Evolutionary conservation across 2,329 filamentous ascomycete species (phyloP).

Genomic region (Penicillium sclerotigenum): DNA sequence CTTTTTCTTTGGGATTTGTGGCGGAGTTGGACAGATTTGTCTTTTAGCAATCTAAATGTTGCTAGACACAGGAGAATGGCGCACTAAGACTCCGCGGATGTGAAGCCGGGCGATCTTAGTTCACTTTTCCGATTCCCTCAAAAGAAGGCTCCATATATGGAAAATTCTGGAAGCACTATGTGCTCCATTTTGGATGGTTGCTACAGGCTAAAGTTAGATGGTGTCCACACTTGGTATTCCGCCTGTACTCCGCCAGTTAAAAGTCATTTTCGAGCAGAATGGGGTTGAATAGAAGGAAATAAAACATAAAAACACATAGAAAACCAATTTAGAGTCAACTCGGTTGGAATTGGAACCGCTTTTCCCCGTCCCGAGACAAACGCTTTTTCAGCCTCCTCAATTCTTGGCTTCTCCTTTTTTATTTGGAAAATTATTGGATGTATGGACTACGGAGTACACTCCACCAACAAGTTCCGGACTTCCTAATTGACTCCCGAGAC

Average conservation of each 20-base stretch:
- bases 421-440: background rate
- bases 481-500: background rate
- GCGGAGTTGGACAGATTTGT: background rate
- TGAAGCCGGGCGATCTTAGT: slow-evolving; percentile 24
- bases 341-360: slow-evolving; percentile 1
- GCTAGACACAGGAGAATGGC: slow-evolving; percentile 5
- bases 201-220: background rate
- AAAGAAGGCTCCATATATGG: slow-evolving; percentile 2
- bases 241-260: slow-evolving; percentile 1
- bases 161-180: slow-evolving; percentile 23
- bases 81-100: slow-evolving; percentile 23
- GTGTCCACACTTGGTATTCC: slow-evolving; percentile 6
- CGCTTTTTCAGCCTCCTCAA: slow-evolving; percentile 6
- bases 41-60: background rate
- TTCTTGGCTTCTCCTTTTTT: slow-evolving; percentile 1
- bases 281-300: background rate
- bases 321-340: background rate
- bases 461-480: background rate
- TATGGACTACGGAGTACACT: background rate
- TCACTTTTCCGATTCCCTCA: slow-evolving; percentile 1
- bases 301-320: background rate
- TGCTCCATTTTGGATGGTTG: background rate
- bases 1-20: slow-evolving; percentile 1
- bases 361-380: slow-evolving; percentile 8
- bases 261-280: background rate